These are phyloP conservation scores for Canavalia gladiata DNA, from an alignment of 306 rosid genomes.

Conservation along the genomic window DNA sequence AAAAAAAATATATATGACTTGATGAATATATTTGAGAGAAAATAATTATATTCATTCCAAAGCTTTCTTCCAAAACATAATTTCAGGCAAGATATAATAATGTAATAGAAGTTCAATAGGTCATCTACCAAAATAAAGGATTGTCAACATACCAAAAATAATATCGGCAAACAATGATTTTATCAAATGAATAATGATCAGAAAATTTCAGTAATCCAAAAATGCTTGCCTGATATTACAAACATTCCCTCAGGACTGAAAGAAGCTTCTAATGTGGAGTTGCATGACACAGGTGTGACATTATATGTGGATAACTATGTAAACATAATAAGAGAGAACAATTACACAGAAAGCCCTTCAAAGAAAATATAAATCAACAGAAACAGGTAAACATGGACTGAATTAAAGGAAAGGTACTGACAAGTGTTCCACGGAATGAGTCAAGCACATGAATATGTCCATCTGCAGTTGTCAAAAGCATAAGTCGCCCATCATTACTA, in stretches of 20 bases:
- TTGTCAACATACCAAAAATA: neutral
- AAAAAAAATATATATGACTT: slow-evolving; percentile 11
- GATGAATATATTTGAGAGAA: slow-evolving; percentile 13
- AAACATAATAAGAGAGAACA: slow-evolving; percentile 32
- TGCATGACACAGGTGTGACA: slow-evolving; percentile 76
- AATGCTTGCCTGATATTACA: slow-evolving; percentile 77
- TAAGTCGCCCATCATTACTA: slow-evolving; percentile 92
- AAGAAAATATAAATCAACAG: slow-evolving; percentile 24
- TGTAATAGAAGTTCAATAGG: neutral
- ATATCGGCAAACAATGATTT: neutral
- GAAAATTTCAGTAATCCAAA: slow-evolving; percentile 32
- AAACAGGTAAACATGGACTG: slow-evolving; percentile 18
- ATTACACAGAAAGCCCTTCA: slow-evolving; percentile 35
- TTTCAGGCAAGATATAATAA: neutral
- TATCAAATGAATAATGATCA: slow-evolving; percentile 28
- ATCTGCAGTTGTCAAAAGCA: slow-evolving; percentile 85
- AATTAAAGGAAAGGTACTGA: slow-evolving; percentile 53
- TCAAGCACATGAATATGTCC: slow-evolving; percentile 96
- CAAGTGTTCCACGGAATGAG: slow-evolving; percentile 94
- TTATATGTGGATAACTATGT: slow-evolving; percentile 81
- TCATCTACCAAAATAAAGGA: neutral
- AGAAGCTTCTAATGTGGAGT: slow-evolving; percentile 93
- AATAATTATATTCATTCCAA: neutral
- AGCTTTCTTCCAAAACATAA: slow-evolving; percentile 31
- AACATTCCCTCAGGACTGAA: slow-evolving; percentile 98